These are phyloP conservation scores for Aechmea fasciata DNA, from an alignment of 176 grass and related monocot species.

Conservation along the genomic window DNA sequence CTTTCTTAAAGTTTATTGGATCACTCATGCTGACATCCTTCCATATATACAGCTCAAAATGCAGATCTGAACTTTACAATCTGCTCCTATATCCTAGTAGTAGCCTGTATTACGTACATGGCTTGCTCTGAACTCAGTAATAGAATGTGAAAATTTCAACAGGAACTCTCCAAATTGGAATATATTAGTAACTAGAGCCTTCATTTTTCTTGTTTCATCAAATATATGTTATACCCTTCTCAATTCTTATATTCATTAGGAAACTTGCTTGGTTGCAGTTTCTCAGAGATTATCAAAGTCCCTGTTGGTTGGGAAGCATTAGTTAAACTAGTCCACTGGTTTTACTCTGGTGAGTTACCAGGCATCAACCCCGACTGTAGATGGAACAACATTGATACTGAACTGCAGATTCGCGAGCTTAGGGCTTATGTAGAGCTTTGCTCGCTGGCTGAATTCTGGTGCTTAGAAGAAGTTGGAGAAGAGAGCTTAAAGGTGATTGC, in stretches of 20 bases:
- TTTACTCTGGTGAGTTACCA: conserved; percentile 52
- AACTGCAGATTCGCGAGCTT: conserved; percentile 34
- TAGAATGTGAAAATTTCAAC: no score
- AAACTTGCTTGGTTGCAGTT: conserved; percentile 33
- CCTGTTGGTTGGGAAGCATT: conserved; percentile 51
- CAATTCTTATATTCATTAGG: neutral
- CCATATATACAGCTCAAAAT: neutral
- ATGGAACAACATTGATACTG: conserved; percentile 36
- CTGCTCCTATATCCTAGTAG: neutral
- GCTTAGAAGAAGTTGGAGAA: conserved; percentile 55
- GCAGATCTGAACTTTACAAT: neutral
- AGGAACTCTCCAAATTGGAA: neutral
- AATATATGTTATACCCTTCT: conserved; percentile 1
- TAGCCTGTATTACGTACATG: no score
- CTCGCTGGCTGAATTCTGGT: conserved; percentile 74
- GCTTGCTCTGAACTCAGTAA: no score
- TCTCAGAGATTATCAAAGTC: conserved; percentile 41
- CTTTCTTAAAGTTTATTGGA: conserved; percentile 3
- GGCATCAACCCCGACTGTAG: conserved; percentile 25
- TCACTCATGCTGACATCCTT: neutral
- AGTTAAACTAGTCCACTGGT: conserved; percentile 41
- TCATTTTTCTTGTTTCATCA: neutral
- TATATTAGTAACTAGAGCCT: neutral
- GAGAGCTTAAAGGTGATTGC: conserved; percentile 26
- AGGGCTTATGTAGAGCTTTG: conserved; percentile 46